Base-by-base conservation (phyloP, 768 basidiomycete species). In the Rhodotorula babjevae region DNA sequence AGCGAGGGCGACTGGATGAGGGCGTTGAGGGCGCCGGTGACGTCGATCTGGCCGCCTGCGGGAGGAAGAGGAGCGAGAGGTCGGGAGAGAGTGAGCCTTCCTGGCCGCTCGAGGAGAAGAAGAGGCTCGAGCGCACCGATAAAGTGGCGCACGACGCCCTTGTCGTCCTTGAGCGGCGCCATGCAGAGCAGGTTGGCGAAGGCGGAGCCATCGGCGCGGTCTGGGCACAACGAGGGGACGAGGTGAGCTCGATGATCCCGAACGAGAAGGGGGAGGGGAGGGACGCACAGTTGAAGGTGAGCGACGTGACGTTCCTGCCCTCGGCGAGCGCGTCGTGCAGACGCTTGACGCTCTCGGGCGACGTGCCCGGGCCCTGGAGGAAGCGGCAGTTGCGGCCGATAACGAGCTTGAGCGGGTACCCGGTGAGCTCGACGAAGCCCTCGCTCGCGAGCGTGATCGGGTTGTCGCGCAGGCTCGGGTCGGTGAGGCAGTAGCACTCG, bases 341-440 rank as follows among this genome's bases (percentile, higher is more conserved):
- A 8, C 56, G 25, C 5, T 33, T 15, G 14, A 61, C 57, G 25
- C 58, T 61, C 40, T 63, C 59, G 21, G 67, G 69, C 7, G 69
- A 42, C 6, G 74, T 71, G 0, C 66, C 70, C 5, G 74, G 74
- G 49, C 74, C 73, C 47, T 74, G 73, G 2, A 71, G 67, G 53
- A 74, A 64, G 47, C 73, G 73, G 61, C 73, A 75, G 61, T 75
- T 75, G n/a, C 67, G 53, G 0, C 69, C 74, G n/a, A 75, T 60
- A 49, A 75, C 68, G 7, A 40, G 60, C 6, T 61, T 31, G 12
- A 58, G 50, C 14, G 59, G 53, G 60, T 71, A 75, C 0, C 69
- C 69, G 10, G 74, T 75, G 9, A 75, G 25, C 4, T 42, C 10
- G 3, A 64, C 53, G 57, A 75, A 75, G 3, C 74, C 74, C 3